Evolutionary conservation across 306 rosid genomes (phyloP).

Genomic region (Castanea sativa): DNA sequence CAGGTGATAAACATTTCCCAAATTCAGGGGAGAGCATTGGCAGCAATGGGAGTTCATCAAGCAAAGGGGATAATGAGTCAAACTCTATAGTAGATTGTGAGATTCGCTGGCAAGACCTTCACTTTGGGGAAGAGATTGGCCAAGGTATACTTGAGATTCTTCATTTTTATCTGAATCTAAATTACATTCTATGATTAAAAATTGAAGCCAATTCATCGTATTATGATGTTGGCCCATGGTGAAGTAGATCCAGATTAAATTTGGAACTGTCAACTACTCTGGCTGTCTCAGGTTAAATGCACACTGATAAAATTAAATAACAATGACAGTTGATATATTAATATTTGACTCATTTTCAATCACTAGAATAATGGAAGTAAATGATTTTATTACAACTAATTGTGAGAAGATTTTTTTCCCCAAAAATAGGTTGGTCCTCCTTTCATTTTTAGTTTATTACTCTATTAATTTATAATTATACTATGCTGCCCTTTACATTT

Average conservation of each 20-base stretch:
- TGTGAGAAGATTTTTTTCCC: too few relatives aligned
- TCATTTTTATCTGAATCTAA: not conserved
- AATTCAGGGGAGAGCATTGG: conserved; percentile 29
- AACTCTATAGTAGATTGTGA: conserved; percentile 41
- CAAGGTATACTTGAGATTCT: conserved; percentile 45
- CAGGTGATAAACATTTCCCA: conserved; percentile 29
- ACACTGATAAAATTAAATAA: too few relatives aligned
- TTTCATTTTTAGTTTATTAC: too few relatives aligned
- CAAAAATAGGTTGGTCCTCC: too few relatives aligned
- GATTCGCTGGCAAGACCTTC: conserved; percentile 65
- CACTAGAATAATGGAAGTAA: too few relatives aligned
- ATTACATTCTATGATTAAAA: too few relatives aligned
- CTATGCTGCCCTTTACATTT: not conserved
- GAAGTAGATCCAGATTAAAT: not conserved
- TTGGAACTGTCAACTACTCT: not conserved
- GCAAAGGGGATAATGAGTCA: conserved; percentile 51
- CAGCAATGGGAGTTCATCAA: conserved; percentile 41
- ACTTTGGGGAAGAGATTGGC: conserved; percentile 64
- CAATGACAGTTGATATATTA: too few relatives aligned
- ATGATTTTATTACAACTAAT: too few relatives aligned
- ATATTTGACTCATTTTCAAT: not conserved
- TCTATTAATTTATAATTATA: too few relatives aligned
- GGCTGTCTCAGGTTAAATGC: too few relatives aligned
- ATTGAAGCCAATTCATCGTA: not conserved
- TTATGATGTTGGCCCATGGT: not conserved